Percentiles rank a stretch among this genome's conserved stretches.
Conservation (phyloP, 2,329 filamentous ascomycete species). For the Sporothrix mexicana region DNA sequence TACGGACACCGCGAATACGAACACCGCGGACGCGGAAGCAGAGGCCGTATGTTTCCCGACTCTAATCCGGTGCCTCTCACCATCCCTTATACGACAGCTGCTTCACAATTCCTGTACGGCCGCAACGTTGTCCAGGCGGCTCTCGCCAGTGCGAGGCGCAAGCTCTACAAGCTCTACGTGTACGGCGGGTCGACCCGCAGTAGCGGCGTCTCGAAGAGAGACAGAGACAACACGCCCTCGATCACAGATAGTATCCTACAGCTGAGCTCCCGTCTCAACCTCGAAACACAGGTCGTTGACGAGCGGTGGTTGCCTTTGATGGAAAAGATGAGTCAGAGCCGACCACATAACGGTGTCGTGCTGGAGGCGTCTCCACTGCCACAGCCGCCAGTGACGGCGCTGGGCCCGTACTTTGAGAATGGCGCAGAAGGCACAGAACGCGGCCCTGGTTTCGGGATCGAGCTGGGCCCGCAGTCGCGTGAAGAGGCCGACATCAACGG, state of each 20-base stretch:
- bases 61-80: conserved; percentile 38
- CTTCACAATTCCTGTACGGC: conserved; percentile 91
- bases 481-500: conserved; percentile 81
- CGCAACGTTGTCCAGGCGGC: conserved; percentile 77
- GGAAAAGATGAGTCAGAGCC: conserved; percentile 79
- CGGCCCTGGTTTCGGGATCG: conserved; percentile 60
- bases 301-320: conserved; percentile 70
- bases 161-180: conserved; percentile 85
- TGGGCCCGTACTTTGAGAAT: conserved; percentile 55
- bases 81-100: conserved; percentile 73
- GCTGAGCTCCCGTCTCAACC: conserved; percentile 44
- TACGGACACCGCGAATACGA: neutral
- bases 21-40: neutral
- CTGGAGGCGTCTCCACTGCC: conserved; percentile 87
- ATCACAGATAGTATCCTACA: too few relatives aligned
- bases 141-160: conserved; percentile 67
- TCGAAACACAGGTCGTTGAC: conserved; percentile 64
- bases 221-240: conserved; percentile 34
- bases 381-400: conserved; percentile 66
- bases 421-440: neutral
- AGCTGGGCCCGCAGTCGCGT: conserved; percentile 68
- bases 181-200: conserved; percentile 64
- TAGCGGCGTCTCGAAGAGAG: conserved; percentile 44
- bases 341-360: conserved; percentile 89
- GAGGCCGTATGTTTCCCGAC: neutral